Base-by-base conservation (phyloP, 495 filamentous ascomycete species). In the Lasiosphaeria ovina region DNA sequence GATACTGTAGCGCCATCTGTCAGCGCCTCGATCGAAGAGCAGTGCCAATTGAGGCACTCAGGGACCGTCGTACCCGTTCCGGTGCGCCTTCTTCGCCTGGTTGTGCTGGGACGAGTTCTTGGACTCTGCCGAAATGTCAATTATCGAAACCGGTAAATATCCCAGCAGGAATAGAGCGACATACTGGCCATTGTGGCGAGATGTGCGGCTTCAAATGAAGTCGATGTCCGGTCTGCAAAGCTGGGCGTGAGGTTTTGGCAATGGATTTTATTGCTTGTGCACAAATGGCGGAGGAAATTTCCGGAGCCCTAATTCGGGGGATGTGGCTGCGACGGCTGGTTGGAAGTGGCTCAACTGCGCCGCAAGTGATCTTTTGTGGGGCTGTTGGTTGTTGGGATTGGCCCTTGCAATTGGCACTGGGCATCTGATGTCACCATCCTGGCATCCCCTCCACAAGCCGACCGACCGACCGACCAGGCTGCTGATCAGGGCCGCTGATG, bases 81-180 rank as follows among this genome's bases (percentile, higher is more conserved):
- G 85, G 88, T 97, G 93, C 79, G 89, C 90, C 88, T 98, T 98
- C 83, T 90, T 89, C 76, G 81, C 85, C 84, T 90, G 88, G 81
- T 98, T 97, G 83, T 96, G 93, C 86, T 97, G 93, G 66, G 93
- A 97, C 78, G 91, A 93, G 86, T 97, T 97, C 90, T 97, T 97
- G 62, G 93, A 97, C 86, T 97, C 91, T 95, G 74, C 35, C 51
- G 47, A 57, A 17, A 36, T 24, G 62, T 71, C 55, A 72, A 64
- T 62, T 59, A 55, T 36, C 48, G 9, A 45, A 60, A 59, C 57
- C 14, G 47, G 49, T 12, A 40, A 34, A 0, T 10, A 58, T 55
- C 17, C 42, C 32, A 24, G 7, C 12, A 24, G 17, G 11, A 0
- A 35, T 33, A 56, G 38, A 40, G 55, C 55, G 51, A 79, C 78